Evolutionary conservation across 495 filamentous ascomycete species (phyloP).

Genomic region (Lasiosphaeris hirsuta): DNA sequence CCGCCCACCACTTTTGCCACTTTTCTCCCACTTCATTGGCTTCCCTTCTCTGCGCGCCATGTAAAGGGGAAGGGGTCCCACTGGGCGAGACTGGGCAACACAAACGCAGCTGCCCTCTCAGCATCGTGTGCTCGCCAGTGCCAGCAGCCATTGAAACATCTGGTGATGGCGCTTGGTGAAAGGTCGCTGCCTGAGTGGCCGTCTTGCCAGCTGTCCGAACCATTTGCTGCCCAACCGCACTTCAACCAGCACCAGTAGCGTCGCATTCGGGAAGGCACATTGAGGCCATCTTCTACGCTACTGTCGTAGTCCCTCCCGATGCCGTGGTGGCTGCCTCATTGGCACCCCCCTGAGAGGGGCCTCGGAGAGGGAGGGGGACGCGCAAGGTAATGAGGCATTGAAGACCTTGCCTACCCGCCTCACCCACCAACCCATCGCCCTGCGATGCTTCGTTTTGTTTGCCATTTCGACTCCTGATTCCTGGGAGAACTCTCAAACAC

Average conservation of each 20-base stretch:
- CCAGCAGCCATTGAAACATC: conserved; percentile 9
- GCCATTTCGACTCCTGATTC: neutral
- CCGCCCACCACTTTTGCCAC: conserved; percentile 1
- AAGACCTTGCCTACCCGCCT: neutral
- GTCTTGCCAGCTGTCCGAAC: neutral
- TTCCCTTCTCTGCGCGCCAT: neutral
- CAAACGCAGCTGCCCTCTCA: conserved; percentile 5
- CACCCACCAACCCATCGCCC: neutral
- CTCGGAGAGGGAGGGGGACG: neutral
- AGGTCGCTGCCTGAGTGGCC: conserved; percentile 2
- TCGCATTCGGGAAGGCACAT: neutral
- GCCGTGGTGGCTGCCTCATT: neutral
- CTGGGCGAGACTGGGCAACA: neutral
- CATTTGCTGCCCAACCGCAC: neutral
- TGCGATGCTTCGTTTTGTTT: conserved; percentile 8
- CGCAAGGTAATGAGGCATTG: too few species aligned
- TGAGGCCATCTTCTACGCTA: neutral
- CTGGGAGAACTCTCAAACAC: neutral
- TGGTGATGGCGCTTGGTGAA: neutral
- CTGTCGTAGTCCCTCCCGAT: neutral
- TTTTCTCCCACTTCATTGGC: conserved; percentile 4
- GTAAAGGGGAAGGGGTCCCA: neutral
- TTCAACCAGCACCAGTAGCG: neutral
- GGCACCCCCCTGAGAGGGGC: neutral
- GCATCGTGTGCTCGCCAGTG: neutral